phyloP scores from a whole-genome alignment of 139 green algal genomes.

The Zygnema circumcarinatum region DNA sequence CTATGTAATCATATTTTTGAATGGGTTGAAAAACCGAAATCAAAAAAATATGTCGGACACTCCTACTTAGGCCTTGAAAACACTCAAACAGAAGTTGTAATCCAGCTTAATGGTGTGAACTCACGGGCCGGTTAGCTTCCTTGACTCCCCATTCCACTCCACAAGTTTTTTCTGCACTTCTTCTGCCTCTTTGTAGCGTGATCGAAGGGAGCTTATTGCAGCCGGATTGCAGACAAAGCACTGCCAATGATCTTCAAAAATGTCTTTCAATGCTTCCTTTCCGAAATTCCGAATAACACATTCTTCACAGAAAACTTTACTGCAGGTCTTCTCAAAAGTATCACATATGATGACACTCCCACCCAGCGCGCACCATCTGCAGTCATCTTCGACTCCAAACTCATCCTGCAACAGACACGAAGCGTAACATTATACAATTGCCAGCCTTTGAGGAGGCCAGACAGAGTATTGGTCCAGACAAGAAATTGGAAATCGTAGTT shows the following conservation, averaged over 20 bases:
- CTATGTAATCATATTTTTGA: background rate
- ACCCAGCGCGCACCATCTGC: conserved; percentile 15
- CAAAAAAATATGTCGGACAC: background rate
- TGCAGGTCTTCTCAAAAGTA: background rate
- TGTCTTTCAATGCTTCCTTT: background rate
- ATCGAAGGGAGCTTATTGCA: background rate
- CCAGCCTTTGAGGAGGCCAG: too few relatives aligned
- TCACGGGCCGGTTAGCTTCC: too few relatives aligned
- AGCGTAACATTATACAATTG: too few relatives aligned
- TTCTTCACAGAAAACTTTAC: conserved; percentile 15
- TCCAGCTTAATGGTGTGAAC: too few relatives aligned
- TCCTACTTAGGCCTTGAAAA: too few relatives aligned
- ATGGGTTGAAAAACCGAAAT: background rate
- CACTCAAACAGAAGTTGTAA: too few relatives aligned
- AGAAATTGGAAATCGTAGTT: too few relatives aligned
- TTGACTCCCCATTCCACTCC: background rate
- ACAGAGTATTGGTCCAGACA: too few relatives aligned
- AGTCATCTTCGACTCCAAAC: conserved; percentile 19
- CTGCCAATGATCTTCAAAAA: conserved; percentile 24
- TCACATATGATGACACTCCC: conserved; percentile 25
- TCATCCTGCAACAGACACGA: background rate
- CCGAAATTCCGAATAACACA: conserved; percentile 25
- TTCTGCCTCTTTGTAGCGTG: background rate
- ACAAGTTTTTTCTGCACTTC: background rate
- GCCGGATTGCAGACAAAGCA: conserved; percentile 15